Conservation (phyloP, 2,329 filamentous ascomycete genomes). For the Coniochaeta hoffmannii region DNA sequence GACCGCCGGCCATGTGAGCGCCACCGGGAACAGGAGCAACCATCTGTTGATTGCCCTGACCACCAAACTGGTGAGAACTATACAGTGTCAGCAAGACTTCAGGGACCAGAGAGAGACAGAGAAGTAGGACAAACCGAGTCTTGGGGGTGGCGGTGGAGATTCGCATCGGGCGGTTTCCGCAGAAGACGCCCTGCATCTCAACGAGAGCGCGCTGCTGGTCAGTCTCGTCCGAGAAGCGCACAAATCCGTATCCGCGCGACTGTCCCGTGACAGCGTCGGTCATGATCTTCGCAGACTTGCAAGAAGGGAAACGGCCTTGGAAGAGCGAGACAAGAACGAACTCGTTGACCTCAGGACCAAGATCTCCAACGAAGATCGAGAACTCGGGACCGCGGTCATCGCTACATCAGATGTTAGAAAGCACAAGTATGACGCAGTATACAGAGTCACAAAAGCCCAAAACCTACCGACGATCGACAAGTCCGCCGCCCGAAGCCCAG, state of each 20-base stretch:
- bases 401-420: constrained; percentile 35
- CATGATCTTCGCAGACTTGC: constrained; percentile 99
- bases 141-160: constrained; percentile 97
- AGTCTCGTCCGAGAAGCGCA: constrained; percentile 90
- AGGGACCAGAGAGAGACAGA: constrained; percentile 2
- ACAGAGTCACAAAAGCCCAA: background rate
- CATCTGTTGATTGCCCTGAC: constrained; percentile 28
- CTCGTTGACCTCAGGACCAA: constrained; percentile 97
- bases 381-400: constrained; percentile 95
- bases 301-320: constrained; percentile 90
- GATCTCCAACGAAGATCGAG: constrained; percentile 95
- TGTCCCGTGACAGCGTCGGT: constrained; percentile 96
- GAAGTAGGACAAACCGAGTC: constrained; percentile 49
- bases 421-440: constrained; percentile 9
- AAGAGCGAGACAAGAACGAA: constrained; percentile 96
- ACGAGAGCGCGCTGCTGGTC: constrained; percentile 93
- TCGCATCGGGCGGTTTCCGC: constrained; percentile 96
- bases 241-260: constrained; percentile 96
- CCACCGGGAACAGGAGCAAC: constrained; percentile 29
- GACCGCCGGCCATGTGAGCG: constrained; percentile 25
- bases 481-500: constrained; percentile 94
- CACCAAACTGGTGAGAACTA: constrained; percentile 31
- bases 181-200: constrained; percentile 99
- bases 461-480: constrained; percentile 81
- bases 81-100: constrained; percentile 4